Evolutionary conservation across 2,329 filamentous ascomycete species (phyloP), one percentile per base, ranked within the genome.

Genomic region (Neonectria magnoliae): DNA sequence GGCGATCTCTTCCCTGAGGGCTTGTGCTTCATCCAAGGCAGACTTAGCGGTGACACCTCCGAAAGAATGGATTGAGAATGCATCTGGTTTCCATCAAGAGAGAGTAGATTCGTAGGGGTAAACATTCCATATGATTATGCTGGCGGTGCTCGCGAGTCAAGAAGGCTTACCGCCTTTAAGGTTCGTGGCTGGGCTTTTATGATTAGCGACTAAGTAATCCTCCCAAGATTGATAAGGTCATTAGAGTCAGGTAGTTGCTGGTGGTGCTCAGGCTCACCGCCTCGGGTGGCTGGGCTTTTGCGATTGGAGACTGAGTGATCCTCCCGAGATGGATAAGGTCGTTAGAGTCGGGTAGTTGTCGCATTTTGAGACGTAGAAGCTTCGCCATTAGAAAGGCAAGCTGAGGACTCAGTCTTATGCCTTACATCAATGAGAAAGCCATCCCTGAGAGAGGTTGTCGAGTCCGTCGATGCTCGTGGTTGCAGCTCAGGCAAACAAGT

Each of bases 101-200:
- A 29, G 5, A 47, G 27, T 5, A 44, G 50, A 20, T 64, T 25
- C 14, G 57, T n/a, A 22, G 27, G 20, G 25, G 25, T 20, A 29
- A 52, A 61, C 52, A 65, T 64, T 4, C 66, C 62, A 47, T 51
- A 36, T 14, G 42, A 22, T 8, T 42, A n/a, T 14, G 55, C 62
- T 9, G 22, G 22, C 3, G 68, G 67, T 0, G 54, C 58, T 4
- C 61, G 54, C 13, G 64, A 62, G 18, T 56, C 68, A 22, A 71
- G 22, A 7, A 63, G 20, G 25, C 52, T 33, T 20, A 54, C 57
- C 5, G 18, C 29, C 8, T n/a, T 20, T n/a, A n/a, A 8, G 18
- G 14, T 5, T 10, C 13, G 38, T 8, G 22, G 29, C 20, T 7
- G 25, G 27, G 22, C 25, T 31, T 3, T 52, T 41, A 36, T 22